phyloP scores from a whole-genome alignment of 2,329 filamentous ascomycete genomes.

The Penicillium crustosum region DNA sequence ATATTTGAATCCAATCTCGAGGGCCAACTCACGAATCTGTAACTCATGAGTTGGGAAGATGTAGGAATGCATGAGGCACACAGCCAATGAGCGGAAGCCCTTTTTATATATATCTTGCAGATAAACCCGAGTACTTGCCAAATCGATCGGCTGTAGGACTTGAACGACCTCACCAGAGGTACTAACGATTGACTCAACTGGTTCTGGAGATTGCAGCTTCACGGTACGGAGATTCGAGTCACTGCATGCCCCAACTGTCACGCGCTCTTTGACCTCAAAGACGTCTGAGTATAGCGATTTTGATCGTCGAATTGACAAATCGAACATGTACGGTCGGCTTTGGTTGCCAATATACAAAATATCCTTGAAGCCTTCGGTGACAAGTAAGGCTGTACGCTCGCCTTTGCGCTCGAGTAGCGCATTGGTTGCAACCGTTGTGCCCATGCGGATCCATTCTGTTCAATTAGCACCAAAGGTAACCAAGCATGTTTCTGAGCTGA shows the following conservation, averaged over 20 bases:
- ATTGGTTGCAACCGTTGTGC: slow-evolving; percentile 87
- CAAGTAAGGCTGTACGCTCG: slow-evolving; percentile 19
- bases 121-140: slow-evolving; percentile 54
- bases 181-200: not conserved
- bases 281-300: slow-evolving; percentile 47
- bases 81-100: slow-evolving; percentile 73
- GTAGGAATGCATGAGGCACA: slow-evolving; percentile 85
- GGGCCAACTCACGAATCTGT: slow-evolving; percentile 68
- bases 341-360: slow-evolving; percentile 85
- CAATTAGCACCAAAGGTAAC: not conserved
- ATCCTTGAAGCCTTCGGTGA: slow-evolving; percentile 80
- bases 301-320: slow-evolving; percentile 76
- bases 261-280: slow-evolving; percentile 38
- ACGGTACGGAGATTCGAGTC: slow-evolving; percentile 25
- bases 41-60: slow-evolving; percentile 81
- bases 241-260: slow-evolving; percentile 41
- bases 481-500: not conserved
- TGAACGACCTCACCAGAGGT: slow-evolving; percentile 67
- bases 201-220: slow-evolving; percentile 2
- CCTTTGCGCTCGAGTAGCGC: slow-evolving; percentile 54
- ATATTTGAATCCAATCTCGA: slow-evolving; percentile 68
- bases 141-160: slow-evolving; percentile 71
- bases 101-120: slow-evolving; percentile 64
- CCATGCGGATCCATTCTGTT: slow-evolving; percentile 68
- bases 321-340: slow-evolving; percentile 80